Conservation (phyloP, 805 yeast species). For the Metschnikowia corniflorae region DNA sequence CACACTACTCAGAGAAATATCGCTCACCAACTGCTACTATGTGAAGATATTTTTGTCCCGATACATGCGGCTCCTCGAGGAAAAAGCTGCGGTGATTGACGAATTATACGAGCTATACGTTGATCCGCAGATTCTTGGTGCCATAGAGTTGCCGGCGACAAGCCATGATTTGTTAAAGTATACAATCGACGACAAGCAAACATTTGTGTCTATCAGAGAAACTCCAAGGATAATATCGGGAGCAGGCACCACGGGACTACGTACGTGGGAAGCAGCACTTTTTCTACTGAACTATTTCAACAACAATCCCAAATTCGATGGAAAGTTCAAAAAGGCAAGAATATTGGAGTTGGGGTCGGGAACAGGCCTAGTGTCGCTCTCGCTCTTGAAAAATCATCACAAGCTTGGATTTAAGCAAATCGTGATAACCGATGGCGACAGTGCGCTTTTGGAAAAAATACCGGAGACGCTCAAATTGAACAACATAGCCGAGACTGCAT, state of each 20-base stretch:
- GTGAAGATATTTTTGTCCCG: conserved; percentile 43
- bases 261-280: conserved; percentile 94
- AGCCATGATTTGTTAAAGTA: conserved; percentile 37
- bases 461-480: conserved; percentile 46
- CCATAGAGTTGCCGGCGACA: conserved; percentile 34
- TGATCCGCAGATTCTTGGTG: conserved; percentile 27
- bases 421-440: conserved; percentile 66
- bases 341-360: conserved; percentile 85
- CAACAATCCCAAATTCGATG: conserved; percentile 1
- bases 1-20: conserved; percentile 18
- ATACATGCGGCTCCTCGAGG: conserved; percentile 36
- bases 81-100: conserved; percentile 29
- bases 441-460: conserved; percentile 47
- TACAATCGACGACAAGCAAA: conserved; percentile 18
- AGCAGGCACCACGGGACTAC: conserved; percentile 78
- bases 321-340: conserved; percentile 20
- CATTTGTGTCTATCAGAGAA: conserved; percentile 44
- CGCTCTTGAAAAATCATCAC: conserved; percentile 30
- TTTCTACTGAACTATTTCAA: conserved; percentile 54
- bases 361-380: conserved; percentile 73
- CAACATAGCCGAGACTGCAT: conserved; percentile 14
- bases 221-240: conserved; percentile 65
- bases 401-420: conserved; percentile 24
- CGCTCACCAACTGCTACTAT: conserved; percentile 48
- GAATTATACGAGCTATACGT: conserved; percentile 43